Conservation (phyloP, 1,284 basidiomycete genomes). For the Leccinum griseonigrum region DNA sequence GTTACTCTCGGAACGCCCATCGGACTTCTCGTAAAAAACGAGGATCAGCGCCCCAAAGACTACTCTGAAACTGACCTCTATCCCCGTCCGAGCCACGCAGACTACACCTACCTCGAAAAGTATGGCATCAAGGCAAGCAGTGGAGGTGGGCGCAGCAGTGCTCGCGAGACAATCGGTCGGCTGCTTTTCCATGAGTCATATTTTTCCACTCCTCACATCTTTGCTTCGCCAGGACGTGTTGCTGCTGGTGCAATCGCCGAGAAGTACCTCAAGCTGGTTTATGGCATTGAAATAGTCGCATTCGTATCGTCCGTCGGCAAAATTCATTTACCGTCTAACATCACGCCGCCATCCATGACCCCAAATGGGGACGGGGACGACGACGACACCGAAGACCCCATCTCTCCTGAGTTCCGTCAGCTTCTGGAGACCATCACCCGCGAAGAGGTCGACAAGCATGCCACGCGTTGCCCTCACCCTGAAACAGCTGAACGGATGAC, state of each 20-base stretch:
- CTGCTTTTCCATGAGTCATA: background rate
- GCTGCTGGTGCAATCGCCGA: conserved; percentile 99
- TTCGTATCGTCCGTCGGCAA: conserved; percentile 98
- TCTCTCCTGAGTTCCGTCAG: conserved; percentile 82
- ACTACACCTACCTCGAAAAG: conserved; percentile 98
- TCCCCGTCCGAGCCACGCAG: conserved; percentile 96
- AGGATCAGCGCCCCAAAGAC: conserved; percentile 98
- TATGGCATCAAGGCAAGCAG: conserved; percentile 97
- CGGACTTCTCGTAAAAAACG: conserved; percentile 93
- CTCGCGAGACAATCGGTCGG: conserved; percentile 93
- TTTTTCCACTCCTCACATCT: conserved; percentile 6
- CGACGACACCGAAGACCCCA: conserved; percentile 74
- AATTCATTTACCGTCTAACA: conserved; percentile 69
- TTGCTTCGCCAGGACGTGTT: conserved; percentile 68
- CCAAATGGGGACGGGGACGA: conserved; percentile 52
- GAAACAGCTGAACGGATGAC: conserved; percentile 91
- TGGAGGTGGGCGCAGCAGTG: conserved; percentile 92
- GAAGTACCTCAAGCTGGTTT: conserved; percentile 87
- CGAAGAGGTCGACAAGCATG: conserved; percentile 84
- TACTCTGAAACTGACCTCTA: conserved; percentile 98
- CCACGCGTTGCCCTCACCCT: conserved; percentile 88
- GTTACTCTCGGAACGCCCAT: conserved; percentile 98
- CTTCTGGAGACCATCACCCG: conserved; percentile 83
- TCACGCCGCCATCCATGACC: conserved; percentile 41
- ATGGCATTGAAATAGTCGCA: conserved; percentile 93